Percentiles rank a stretch among this genome's conserved stretches.
Evolutionary conservation across 495 filamentous ascomycete species (phyloP).

Genomic region (Cetradonia linearis): DNA sequence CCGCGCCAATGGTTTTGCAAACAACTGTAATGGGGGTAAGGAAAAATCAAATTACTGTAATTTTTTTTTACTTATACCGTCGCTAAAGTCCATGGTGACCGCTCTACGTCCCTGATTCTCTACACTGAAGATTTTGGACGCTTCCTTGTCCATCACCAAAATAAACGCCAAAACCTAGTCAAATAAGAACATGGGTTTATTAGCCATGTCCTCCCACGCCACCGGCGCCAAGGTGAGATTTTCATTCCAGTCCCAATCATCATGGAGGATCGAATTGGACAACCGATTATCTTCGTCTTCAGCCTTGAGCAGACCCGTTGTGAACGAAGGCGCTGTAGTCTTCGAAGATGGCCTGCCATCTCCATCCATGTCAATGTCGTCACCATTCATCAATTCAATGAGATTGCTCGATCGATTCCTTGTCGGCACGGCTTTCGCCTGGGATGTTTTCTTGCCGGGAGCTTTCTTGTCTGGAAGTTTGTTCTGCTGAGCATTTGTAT

Average conservation of each 20-base stretch:
- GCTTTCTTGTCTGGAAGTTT: slow-evolving; percentile 6
- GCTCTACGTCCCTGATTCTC: background rate
- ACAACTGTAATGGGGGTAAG: too few relatives aligned
- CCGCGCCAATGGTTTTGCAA: too few relatives aligned
- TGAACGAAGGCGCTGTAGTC: slow-evolving; percentile 1
- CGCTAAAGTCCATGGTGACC: too few relatives aligned
- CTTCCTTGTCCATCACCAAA: background rate
- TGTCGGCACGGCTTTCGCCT: background rate
- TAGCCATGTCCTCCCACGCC: slow-evolving; percentile 26
- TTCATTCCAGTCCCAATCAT: slow-evolving; percentile 21
- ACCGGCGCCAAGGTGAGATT: slow-evolving; percentile 24
- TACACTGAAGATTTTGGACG: background rate
- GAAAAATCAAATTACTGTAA: too few relatives aligned
- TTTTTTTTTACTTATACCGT: too few relatives aligned
- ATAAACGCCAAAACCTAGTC: background rate
- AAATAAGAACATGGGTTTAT: slow-evolving; percentile 23
- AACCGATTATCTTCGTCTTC: slow-evolving; percentile 16
- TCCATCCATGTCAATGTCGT: slow-evolving; percentile 1
- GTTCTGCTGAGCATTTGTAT: background rate
- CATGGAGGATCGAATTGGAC: slow-evolving; percentile 13
- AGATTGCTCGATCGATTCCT: background rate
- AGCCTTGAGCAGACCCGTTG: slow-evolving; percentile 14
- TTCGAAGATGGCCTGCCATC: background rate
- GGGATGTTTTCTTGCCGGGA: slow-evolving; percentile 2
- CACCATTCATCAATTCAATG: background rate